Conservation (phyloP, 1,284 basidiomycete genomes). For the Austroboletus niveus region DNA sequence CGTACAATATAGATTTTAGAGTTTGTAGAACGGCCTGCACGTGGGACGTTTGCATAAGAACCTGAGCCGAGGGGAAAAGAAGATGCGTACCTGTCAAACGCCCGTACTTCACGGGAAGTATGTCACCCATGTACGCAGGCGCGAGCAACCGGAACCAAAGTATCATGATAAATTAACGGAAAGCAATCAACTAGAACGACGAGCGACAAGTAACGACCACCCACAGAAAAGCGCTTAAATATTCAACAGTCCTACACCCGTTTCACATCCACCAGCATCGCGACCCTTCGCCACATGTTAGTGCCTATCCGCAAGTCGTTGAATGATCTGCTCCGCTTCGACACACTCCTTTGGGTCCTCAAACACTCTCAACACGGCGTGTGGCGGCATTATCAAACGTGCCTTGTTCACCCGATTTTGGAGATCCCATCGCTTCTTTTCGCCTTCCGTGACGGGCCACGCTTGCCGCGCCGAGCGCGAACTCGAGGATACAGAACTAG, state of each 20-base stretch:
- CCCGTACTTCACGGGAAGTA: background rate
- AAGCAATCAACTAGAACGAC: background rate
- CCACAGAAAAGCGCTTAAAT: background rate
- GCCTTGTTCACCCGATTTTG: slow-evolving; percentile 63
- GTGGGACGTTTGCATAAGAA: background rate
- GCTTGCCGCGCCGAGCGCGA: slow-evolving; percentile 5
- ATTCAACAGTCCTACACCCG: background rate
- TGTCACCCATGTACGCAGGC: background rate
- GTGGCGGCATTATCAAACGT: slow-evolving; percentile 50
- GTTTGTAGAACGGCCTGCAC: background rate
- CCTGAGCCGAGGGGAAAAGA: background rate
- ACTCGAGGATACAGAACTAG: slow-evolving; percentile 26
- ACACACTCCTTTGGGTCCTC: slow-evolving; percentile 63
- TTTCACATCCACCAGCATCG: no score
- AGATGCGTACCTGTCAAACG: background rate
- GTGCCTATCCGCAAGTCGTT: background rate
- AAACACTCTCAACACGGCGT: slow-evolving; percentile 63
- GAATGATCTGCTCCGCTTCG: slow-evolving; percentile 48
- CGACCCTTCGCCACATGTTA: background rate
- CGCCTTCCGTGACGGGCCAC: slow-evolving; percentile 42
- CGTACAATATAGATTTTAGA: background rate
- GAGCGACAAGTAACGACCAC: background rate
- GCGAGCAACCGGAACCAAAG: background rate
- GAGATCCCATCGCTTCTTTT: slow-evolving; percentile 53
- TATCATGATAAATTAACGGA: background rate